phyloP scores from a whole-genome alignment of 140 eudicot genomes.

The Ambrosia hybrid region DNA sequence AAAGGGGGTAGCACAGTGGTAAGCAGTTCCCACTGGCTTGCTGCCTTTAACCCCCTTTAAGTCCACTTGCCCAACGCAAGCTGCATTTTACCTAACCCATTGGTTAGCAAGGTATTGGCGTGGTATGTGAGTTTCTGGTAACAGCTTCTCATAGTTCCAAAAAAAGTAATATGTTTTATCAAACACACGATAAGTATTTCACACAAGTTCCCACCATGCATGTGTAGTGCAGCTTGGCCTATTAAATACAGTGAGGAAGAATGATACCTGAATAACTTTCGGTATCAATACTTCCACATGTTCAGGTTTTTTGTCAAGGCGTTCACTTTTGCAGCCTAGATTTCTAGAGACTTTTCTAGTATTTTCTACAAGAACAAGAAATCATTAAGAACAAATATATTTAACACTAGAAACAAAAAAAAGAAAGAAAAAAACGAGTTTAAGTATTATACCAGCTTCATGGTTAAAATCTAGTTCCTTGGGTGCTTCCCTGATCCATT shows the following conservation, averaged over 20 bases:
- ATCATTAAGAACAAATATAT: constrained; percentile 16
- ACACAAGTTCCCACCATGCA: constrained; percentile 8
- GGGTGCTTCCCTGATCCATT: constrained; percentile 99
- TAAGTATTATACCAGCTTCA: constrained; percentile 77
- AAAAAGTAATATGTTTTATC: not conserved
- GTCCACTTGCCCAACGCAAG: no score
- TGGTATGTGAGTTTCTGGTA: no score
- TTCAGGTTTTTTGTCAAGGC: constrained; percentile 48
- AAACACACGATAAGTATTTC: not conserved
- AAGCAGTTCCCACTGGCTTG: no score
- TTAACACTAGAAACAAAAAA: constrained; percentile 19
- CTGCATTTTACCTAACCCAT: no score
- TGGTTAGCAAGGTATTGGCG: no score
- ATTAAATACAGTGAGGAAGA: constrained; percentile 20
- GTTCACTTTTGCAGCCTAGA: constrained; percentile 61
- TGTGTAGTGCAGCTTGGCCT: constrained; percentile 3
- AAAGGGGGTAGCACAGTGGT: no score
- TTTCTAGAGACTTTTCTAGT: constrained; percentile 79
- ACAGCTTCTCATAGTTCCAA: no score
- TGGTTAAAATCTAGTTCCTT: constrained; percentile 89
- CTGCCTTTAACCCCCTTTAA: no score
- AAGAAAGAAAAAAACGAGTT: not conserved
- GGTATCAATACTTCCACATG: constrained; percentile 86
- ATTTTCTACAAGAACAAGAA: constrained; percentile 64
- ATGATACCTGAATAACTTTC: constrained; percentile 81